Evolutionary conservation across 179 eudicot species (phyloP), one percentile per base, ranked within the genome.

Genomic region (Actinidia polygama): DNA sequence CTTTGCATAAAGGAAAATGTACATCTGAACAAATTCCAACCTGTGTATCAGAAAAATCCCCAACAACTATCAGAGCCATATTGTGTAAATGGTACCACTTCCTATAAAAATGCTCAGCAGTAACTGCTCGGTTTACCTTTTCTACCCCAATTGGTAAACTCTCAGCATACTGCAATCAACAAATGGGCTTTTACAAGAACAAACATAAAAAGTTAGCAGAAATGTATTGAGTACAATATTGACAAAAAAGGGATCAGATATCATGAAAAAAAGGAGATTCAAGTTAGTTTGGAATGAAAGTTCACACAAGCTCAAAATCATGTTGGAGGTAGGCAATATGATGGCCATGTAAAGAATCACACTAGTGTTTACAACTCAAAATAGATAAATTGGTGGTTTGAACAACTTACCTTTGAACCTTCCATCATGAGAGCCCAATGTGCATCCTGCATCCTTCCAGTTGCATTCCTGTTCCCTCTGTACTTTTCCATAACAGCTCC

Each of bases 401-500:
- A 72, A 79, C 70, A 61, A 58, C 62, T 24, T 84, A 95, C 98
- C 94, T 94, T 91, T 79, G 98, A 95, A 87, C 96, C 98, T 79
- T 85, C 96, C 98, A 95, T 93, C 98, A 95, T 88, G 75, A 94
- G 88, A 80, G 84, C 83, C 98, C 98, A 94, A 79, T 94, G 98
- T 53, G 97, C 92, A 78, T 95, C 98, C 83, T 95, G 97, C 98
- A 95, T 92, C 73, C 98, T 87, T 21, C 98, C 98, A 84, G 81
- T 90, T 59, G 98, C 98, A 89, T 95, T 94, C 57, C 98, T 87
- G 83, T 77, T 90, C 79, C 89, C 96, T 85, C 98, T 89, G 77
- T 90, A 94, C 90, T 95, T 96, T 84, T 95, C 98, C 94, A 95
- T 85, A 59, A 95, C 98, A 75, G 98, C 98, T 54, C 98, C 98